Percentiles rank a stretch among this genome's conserved stretches.
Evolutionary conservation across 805 yeast genomes (phyloP).

Genomic region (Lipomyces spencermartinsiae): DNA sequence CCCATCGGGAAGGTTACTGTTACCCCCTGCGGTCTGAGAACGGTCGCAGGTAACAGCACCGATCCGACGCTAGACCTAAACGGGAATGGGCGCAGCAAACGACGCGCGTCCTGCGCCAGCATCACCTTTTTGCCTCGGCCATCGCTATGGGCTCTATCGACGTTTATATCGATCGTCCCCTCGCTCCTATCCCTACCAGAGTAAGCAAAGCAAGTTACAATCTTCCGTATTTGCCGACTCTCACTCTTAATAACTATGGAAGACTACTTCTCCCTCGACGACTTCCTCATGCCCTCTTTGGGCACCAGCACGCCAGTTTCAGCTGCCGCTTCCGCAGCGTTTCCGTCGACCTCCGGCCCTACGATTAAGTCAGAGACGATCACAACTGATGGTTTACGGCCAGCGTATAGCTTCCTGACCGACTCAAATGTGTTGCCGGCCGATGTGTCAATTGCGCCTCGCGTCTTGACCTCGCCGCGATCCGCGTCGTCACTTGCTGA

Average conservation of each 20-base stretch:
- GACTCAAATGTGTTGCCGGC: neutral
- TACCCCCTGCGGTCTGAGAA: too few relatives aligned
- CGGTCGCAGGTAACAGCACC: neutral
- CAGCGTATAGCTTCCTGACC: slow-evolving; percentile 5
- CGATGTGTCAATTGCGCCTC: neutral
- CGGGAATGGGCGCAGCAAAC: slow-evolving; percentile 12
- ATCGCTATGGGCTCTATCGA: neutral
- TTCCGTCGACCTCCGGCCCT: neutral
- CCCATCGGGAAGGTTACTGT: too few relatives aligned
- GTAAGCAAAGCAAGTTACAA: slow-evolving; percentile 8
- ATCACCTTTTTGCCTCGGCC: neutral
- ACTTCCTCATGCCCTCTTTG: slow-evolving; percentile 7
- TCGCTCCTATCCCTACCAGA: neutral
- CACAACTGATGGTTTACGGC: neutral
- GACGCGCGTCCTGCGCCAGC: slow-evolving; percentile 25
- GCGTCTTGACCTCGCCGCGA: slow-evolving; percentile 8
- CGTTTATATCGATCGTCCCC: neutral
- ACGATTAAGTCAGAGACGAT: neutral
- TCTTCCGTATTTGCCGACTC: neutral
- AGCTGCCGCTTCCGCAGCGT: neutral
- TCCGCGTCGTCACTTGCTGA: neutral
- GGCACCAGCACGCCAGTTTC: neutral
- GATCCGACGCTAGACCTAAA: neutral
- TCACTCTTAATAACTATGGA: neutral
- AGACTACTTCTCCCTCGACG: slow-evolving; percentile 8